A percentile compares a stretch with the other conserved stretches of the same genome.
Conservation (phyloP, 2,329 filamentous ascomycete genomes). For the Hypoxylon sp. region DNA sequence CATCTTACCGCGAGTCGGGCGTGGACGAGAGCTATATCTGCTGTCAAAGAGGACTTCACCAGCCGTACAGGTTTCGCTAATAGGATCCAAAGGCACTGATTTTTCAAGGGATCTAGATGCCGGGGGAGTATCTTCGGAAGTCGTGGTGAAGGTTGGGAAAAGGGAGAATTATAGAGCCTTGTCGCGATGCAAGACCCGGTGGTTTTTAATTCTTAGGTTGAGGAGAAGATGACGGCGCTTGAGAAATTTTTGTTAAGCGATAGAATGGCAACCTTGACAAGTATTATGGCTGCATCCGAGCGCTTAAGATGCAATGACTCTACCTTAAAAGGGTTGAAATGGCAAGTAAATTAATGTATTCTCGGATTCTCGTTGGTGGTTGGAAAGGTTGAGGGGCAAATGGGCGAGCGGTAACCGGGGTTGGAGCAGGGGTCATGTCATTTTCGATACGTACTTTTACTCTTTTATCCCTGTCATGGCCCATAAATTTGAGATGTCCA, state of each 20-base stretch:
- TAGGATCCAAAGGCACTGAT: constrained; percentile 28
- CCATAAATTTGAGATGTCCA: background rate
- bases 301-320: no score
- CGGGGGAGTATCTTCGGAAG: constrained; percentile 28
- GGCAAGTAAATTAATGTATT: constrained; percentile 15
- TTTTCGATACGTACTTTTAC: background rate
- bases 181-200: constrained; percentile 31
- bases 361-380: constrained; percentile 19
- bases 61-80: constrained; percentile 49
- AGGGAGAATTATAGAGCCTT: constrained; percentile 26
- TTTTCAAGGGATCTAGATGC: constrained; percentile 23
- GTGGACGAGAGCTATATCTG: constrained; percentile 47
- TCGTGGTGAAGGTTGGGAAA: constrained; percentile 34
- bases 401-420: background rate
- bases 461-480: constrained; percentile 3
- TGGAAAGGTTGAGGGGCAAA: constrained; percentile 24
- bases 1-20: constrained; percentile 64
- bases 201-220: constrained; percentile 8
- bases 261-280: constrained; percentile 21
- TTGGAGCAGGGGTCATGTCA: constrained; percentile 1
- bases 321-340: constrained; percentile 27
- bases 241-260: constrained; percentile 25
- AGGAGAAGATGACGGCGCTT: constrained; percentile 5
- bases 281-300: constrained; percentile 20
- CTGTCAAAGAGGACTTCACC: constrained; percentile 53